Conservation (phyloP, 139 green algal genomes). For the Chlamydomonas sp. region DNA sequence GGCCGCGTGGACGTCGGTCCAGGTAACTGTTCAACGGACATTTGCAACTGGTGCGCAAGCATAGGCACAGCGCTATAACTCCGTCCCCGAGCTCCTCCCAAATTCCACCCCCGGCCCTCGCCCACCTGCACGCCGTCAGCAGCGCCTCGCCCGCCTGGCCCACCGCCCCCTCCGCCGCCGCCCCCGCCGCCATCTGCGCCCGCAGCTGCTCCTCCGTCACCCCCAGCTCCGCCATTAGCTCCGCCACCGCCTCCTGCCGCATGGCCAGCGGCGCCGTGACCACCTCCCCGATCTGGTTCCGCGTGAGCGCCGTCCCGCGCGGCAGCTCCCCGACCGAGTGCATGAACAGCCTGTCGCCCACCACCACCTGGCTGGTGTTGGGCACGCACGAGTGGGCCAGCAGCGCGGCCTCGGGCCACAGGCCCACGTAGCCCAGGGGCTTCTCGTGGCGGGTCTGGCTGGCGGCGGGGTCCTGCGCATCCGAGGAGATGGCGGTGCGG, state of each 20-base stretch:
- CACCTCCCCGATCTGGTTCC: conserved; percentile 47
- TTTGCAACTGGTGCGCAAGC: no score
- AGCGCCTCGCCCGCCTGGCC: not conserved
- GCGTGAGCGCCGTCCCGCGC: conserved; percentile 37
- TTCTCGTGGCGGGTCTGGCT: conserved; percentile 57
- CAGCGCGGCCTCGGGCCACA: conserved; percentile 61
- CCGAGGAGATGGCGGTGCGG: conserved; percentile 30
- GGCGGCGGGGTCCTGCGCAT: conserved; percentile 48
- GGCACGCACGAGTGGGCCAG: conserved; percentile 58
- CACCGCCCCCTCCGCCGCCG: not conserved
- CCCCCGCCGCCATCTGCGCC: not conserved
- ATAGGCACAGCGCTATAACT: no score
- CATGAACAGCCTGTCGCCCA: conserved; percentile 54
- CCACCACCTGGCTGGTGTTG: conserved; percentile 54
- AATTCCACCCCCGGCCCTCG: no score
- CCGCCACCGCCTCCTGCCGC: conserved; percentile 43
- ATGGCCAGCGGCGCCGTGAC: conserved; percentile 40
- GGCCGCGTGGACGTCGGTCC: no score
- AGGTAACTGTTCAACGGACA: no score
- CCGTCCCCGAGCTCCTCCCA: not conserved
- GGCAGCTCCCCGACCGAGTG: conserved; percentile 39
- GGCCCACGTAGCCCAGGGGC: conserved; percentile 51
- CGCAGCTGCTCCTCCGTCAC: not conserved
- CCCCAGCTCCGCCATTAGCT: conserved; percentile 4
- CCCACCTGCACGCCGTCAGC: conserved; percentile 5